Base-by-base conservation (phyloP, 345 rosid species). In the Camelina hispida region DNA sequence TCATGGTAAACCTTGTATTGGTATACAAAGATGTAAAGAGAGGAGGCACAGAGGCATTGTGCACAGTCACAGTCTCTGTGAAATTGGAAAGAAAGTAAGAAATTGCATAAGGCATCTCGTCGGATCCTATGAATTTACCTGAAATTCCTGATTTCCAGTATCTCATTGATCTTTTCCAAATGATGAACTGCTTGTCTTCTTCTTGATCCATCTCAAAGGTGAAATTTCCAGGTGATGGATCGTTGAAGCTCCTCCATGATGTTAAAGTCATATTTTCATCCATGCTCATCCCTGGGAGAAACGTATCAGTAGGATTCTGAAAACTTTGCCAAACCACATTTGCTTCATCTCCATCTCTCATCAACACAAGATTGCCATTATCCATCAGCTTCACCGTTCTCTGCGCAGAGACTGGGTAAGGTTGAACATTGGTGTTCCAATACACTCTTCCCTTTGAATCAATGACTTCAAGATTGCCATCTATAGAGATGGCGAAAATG, bases 161-260 rank as follows among this genome's bases (percentile, higher is more conserved):
- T 59, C 64, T 66, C 13, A 72, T 70, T 17, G 71, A 57, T 58
- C 81, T 81, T 75, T 70, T 73, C 75, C 83, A 82, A 17, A 74
- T 78, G 30, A 73, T 61, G 65, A 73, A 85, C 68, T 81, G 81
- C 35, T n/a, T 73, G 12, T 56, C 77, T 50, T 55, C 79, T 65
- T 83, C 87, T 74, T 79, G 82, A 73, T 69, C 81, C 22, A 37
- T 58, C 75, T 75, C 69, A 56, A 88, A 88, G 1, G 80, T 78
- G 79, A 82, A 91, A 76, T 82, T 75, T 50, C 97, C 95, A n/a
- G 80, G 74, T 11, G 84, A 67, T 4, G 97, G 97, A 52, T 91
- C 87, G 44, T 78, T 69, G 20, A 11, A 25, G 53, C 84, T 79
- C 60, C 54, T 76, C 93, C 95, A 91, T 7, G 93, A 89, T 76